A percentile compares a stretch with the other conserved stretches of the same genome.
phyloP scores from a whole-genome alignment of 177 flowering plant genomes.

The Vitis hybrid region DNA sequence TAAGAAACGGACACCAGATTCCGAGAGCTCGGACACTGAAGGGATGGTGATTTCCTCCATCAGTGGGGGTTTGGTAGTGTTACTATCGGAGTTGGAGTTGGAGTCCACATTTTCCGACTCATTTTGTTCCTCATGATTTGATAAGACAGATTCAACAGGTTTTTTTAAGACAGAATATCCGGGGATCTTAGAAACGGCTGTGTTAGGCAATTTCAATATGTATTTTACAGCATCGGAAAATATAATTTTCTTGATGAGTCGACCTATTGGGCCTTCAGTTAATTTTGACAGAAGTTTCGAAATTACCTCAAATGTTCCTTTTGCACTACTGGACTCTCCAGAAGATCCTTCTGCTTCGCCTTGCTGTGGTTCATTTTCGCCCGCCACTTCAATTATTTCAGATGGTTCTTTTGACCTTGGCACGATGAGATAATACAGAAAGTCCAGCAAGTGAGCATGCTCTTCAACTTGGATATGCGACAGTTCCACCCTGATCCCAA shows the following conservation, averaged over 20 bases:
- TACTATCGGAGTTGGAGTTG: no score
- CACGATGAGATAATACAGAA: conserved; percentile 17
- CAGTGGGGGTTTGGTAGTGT: no score
- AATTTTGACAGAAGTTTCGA: conserved; percentile 18
- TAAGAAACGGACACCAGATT: conserved; percentile 17
- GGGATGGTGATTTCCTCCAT: conserved; percentile 19
- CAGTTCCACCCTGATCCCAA: conserved; percentile 10
- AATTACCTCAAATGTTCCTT: not conserved
- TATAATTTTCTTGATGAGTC: not conserved
- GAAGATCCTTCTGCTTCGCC: not conserved
- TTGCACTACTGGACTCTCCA: not conserved
- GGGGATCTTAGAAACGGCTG: conserved; percentile 22
- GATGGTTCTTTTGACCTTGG: not conserved
- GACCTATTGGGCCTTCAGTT: conserved; percentile 1
- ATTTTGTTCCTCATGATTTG: conserved; percentile 7
- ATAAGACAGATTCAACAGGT: conserved; percentile 13
- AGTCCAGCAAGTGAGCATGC: conserved; percentile 24
- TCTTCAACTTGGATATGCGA: not conserved
- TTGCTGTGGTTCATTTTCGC: not conserved
- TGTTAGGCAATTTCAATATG: conserved; percentile 22
- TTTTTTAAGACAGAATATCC: conserved; percentile 14
- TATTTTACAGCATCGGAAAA: conserved; percentile 8
- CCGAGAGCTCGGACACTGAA: conserved; percentile 23
- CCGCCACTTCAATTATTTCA: not conserved
- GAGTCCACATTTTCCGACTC: no score